These are phyloP conservation scores for Cylindricascospora bacillispora DNA, from an alignment of 1,139 yeast species.

Conservation along the genomic window DNA sequence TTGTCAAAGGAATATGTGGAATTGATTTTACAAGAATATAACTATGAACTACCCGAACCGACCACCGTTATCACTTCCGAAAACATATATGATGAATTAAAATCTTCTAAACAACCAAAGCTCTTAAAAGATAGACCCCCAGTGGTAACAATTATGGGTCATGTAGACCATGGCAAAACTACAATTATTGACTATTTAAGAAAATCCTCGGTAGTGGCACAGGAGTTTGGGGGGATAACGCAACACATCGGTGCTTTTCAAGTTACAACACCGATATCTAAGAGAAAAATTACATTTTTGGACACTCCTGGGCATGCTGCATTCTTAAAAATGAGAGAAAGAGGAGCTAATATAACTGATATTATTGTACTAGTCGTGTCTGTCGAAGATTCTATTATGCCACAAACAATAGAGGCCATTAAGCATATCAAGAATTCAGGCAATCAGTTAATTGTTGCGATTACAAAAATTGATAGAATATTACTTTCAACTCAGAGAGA, in stretches of 20 bases:
- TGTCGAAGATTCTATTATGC: slow-evolving; percentile 96
- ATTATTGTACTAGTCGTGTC: slow-evolving; percentile 91
- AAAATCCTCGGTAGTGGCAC: slow-evolving; percentile 67
- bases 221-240: slow-evolving; percentile 94
- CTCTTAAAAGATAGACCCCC: slow-evolving; percentile 67
- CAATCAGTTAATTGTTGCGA: slow-evolving; percentile 80
- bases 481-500: slow-evolving; percentile 41
- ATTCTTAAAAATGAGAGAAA: slow-evolving; percentile 85
- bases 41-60: slow-evolving; percentile 40
- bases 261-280: slow-evolving; percentile 61
- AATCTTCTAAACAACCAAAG: slow-evolving; percentile 32
- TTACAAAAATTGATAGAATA: slow-evolving; percentile 83
- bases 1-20: slow-evolving; percentile 78
- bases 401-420: slow-evolving; percentile 92
- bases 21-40: slow-evolving; percentile 79
- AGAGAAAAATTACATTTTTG: slow-evolving; percentile 69
- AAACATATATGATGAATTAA: slow-evolving; percentile 37
- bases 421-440: slow-evolving; percentile 72
- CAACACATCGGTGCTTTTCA: slow-evolving; percentile 98
- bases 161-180: slow-evolving; percentile 97
- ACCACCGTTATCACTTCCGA: slow-evolving; percentile 30
- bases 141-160: slow-evolving; percentile 96
- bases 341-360: slow-evolving; percentile 94
- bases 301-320: slow-evolving; percentile 99
- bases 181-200: slow-evolving; percentile 80